Evolutionary conservation across 805 yeast genomes (phyloP), one percentile per base, ranked within the genome.

Genomic region (Gaillardinia entomophila): DNA sequence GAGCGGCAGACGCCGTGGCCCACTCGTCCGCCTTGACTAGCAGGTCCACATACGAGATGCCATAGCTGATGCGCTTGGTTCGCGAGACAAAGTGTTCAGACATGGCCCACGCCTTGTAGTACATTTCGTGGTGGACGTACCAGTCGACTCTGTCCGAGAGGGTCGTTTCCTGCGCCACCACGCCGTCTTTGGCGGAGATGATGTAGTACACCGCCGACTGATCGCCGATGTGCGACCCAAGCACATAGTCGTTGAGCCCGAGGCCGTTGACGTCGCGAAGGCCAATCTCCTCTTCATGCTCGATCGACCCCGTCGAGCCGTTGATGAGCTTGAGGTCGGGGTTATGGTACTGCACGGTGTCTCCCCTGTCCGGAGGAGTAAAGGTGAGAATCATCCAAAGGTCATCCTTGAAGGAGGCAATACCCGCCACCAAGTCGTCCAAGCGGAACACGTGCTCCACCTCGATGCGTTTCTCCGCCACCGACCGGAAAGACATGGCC

Each of bases 311-410:
- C 6, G 79, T 75, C 1, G 61, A 45, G 2, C 79, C 64, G 50
- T 82, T 80, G 13, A 86, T 59, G 1, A 92, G 65, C 38, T 80
- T 75, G 16, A 90, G 58, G 42, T 89, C 96, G 0, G 97, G 96
- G 10, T 79, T 71, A 20, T 57, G 57, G 12, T 60, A 63, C 6
- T 43, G 46, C 16, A 47, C 34, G 16, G 35, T 38, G 5, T 43
- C 35, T 16, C 34, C 41, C 1, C 45, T 46, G 8, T 46, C 47
- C 7, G 73, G 67, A 22, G 71, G 66, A 32, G 62, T 59, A 46
- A 70, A 74, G 6, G 82, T 70, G 29, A 82, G 57, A 3, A 82
- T 55, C 55, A 88, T 62, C 49, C 86, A 60, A 30, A 75, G 71
- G 40, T 82, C 89, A 36, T 82, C 87, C 39, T 75, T 77, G 48